Conservation (phyloP, 2,329 filamentous ascomycete genomes). For the Teratosphaeria viscida region DNA sequence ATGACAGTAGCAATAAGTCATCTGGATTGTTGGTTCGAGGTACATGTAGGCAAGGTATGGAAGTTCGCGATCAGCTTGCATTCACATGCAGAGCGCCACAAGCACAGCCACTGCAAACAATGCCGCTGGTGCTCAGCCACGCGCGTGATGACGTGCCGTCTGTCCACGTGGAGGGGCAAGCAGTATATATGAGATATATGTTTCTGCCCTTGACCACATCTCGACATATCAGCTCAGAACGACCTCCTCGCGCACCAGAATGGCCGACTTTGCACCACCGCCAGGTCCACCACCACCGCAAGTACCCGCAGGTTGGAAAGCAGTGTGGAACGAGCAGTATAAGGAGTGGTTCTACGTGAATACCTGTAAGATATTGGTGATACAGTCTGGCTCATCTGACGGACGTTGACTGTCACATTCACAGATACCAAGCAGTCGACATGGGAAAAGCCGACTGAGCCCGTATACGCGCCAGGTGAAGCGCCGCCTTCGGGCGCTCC, state of each 20-base stretch:
- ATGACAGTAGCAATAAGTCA: too few relatives aligned
- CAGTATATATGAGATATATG: not conserved
- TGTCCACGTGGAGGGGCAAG: not conserved
- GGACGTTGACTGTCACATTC: not conserved
- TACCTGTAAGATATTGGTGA: slow-evolving; percentile 33
- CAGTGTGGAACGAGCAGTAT: slow-evolving; percentile 79
- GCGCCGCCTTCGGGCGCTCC: slow-evolving; percentile 50
- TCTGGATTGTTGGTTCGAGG: not conserved
- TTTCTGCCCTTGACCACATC: not conserved
- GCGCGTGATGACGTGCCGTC: not conserved
- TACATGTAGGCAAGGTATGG: not conserved
- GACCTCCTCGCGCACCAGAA: slow-evolving; percentile 1
- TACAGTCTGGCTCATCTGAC: not conserved
- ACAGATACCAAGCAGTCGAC: slow-evolving; percentile 69
- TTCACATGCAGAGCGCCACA: not conserved
- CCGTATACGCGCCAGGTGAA: slow-evolving; percentile 45
- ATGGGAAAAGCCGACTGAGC: slow-evolving; percentile 73
- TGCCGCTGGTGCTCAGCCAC: not conserved
- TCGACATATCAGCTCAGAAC: not conserved
- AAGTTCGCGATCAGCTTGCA: not conserved
- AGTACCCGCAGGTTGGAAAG: slow-evolving; percentile 69
- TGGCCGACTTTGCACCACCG: slow-evolving; percentile 26
- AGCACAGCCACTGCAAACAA: not conserved
- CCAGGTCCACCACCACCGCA: slow-evolving; percentile 21
- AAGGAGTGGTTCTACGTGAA: slow-evolving; percentile 94